phyloP scores from a whole-genome alignment of 2,329 filamentous ascomycete species.

The Calonectria ilicicola region DNA sequence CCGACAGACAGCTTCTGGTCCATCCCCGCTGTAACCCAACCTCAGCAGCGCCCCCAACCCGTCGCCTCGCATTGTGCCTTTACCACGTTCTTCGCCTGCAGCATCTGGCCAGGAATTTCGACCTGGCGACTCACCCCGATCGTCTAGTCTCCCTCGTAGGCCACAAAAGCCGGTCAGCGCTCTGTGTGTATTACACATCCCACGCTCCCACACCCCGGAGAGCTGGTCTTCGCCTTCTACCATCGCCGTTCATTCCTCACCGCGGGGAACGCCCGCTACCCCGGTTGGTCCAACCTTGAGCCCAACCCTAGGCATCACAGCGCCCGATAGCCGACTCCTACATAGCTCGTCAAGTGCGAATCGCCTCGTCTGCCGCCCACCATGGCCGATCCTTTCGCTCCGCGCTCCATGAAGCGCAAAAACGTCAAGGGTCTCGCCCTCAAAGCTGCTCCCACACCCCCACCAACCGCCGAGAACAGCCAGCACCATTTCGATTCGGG shows the following conservation, averaged over 20 bases:
- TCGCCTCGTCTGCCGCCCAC: slow-evolving; percentile 34
- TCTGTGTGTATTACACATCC: slow-evolving; percentile 19
- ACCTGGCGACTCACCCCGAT: slow-evolving; percentile 29
- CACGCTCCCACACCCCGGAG: slow-evolving; percentile 7
- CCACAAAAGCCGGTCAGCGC: slow-evolving; percentile 15
- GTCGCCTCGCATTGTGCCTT: slow-evolving; percentile 17
- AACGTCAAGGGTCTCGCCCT: slow-evolving; percentile 97
- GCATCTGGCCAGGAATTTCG: slow-evolving; percentile 11
- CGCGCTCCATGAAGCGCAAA: slow-evolving; percentile 96
- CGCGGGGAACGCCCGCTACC: slow-evolving; percentile 33
- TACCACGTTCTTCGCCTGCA: slow-evolving; percentile 21
- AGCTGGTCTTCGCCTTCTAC: slow-evolving; percentile 13
- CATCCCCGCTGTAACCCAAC: slow-evolving; percentile 25
- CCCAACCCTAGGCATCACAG: slow-evolving; percentile 22
- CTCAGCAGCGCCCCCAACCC: slow-evolving; percentile 7
- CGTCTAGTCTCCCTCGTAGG: slow-evolving; percentile 5
- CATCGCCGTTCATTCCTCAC: slow-evolving; percentile 20
- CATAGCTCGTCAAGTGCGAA: slow-evolving; percentile 15
- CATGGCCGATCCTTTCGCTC: slow-evolving; percentile 74
- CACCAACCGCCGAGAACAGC: slow-evolving; percentile 79
- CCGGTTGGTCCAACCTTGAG: slow-evolving; percentile 32
- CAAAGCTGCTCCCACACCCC: slow-evolving; percentile 79
- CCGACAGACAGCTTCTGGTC: slow-evolving; percentile 8
- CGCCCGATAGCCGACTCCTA: slow-evolving; percentile 10
- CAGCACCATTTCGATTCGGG: slow-evolving; percentile 70